These are phyloP conservation scores for Cladobotryum mycophilum DNA, from an alignment of 2,329 filamentous ascomycete species.

Conservation along the genomic window DNA sequence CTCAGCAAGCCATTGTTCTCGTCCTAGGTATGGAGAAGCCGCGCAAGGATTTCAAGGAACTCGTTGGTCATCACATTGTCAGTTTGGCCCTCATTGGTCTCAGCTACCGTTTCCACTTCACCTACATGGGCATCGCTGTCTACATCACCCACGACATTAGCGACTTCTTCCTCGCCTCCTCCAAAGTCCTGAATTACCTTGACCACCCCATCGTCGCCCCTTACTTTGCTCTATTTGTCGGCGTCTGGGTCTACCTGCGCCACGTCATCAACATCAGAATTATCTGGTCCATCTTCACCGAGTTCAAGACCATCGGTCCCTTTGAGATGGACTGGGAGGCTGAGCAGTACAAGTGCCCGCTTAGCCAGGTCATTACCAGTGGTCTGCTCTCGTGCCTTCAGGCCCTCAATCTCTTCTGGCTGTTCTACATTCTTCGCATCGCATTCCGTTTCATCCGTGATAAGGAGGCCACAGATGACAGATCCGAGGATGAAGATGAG, in stretches of 20 bases:
- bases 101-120: conserved; percentile 95
- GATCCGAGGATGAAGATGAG: conserved; percentile 61
- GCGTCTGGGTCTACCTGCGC: conserved; percentile 81
- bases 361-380: conserved; percentile 63
- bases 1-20: conserved; percentile 86
- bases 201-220: conserved; percentile 71
- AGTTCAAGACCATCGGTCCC: conserved; percentile 68
- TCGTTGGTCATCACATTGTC: conserved; percentile 87
- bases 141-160: conserved; percentile 93
- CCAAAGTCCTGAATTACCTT: conserved; percentile 87
- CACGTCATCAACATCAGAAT: conserved; percentile 79
- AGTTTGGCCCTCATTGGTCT: conserved; percentile 75
- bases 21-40: conserved; percentile 85
- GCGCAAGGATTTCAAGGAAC: conserved; percentile 89
- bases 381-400: conserved; percentile 61
- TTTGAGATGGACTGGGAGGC: conserved; percentile 71
- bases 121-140: conserved; percentile 86
- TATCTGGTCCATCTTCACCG: conserved; percentile 66
- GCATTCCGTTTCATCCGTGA: conserved; percentile 62
- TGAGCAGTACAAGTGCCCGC: conserved; percentile 68
- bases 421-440: conserved; percentile 70
- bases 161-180: conserved; percentile 92
- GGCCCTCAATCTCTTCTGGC: conserved; percentile 74
- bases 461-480: conserved; percentile 60
- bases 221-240: conserved; percentile 79